A percentile compares a stretch with the other conserved stretches of the same genome.
Evolutionary conservation across 1,139 yeast genomes (phyloP).

Genomic region (Keqinozyma sinolaborantium): DNA sequence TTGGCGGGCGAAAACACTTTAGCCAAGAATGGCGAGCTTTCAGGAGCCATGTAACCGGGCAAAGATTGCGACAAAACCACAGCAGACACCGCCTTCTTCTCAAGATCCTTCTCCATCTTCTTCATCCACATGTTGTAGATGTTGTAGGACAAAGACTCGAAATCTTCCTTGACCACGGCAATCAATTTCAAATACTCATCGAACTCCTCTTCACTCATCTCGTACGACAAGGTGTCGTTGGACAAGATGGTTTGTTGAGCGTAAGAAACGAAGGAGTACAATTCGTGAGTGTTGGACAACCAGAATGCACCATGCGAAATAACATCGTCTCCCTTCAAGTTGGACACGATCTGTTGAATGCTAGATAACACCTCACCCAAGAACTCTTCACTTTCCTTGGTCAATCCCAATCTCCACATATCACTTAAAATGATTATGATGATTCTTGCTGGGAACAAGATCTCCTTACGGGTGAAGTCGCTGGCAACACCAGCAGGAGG

Average conservation of each 20-base stretch:
- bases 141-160: conserved; percentile 89
- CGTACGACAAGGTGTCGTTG: conserved; percentile 74
- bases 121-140: conserved; percentile 98
- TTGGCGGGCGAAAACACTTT: conserved; percentile 75
- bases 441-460: conserved; percentile 93
- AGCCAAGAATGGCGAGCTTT: conserved; percentile 77
- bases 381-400: conserved; percentile 88
- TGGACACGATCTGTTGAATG: conserved; percentile 74
- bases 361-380: conserved; percentile 87
- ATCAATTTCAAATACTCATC: conserved; percentile 87
- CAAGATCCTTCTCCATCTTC: conserved; percentile 86
- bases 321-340: conserved; percentile 78
- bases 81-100: conserved; percentile 90
- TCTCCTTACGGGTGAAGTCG: conserved; percentile 84
- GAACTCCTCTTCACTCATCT: conserved; percentile 88
- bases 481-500: conserved; percentile 85
- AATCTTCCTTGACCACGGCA: conserved; percentile 90
- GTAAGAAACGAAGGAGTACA: conserved; percentile 89
- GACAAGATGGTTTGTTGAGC: conserved; percentile 89
- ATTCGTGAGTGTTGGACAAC: conserved; percentile 95
- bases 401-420: conserved; percentile 97
- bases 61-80: conserved; percentile 91
- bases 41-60: conserved; percentile 95
- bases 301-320: conserved; percentile 95
- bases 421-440: conserved; percentile 89